Evolutionary conservation across 495 filamentous ascomycete genomes (phyloP).

Genomic region (Cairneyella variabilis): DNA sequence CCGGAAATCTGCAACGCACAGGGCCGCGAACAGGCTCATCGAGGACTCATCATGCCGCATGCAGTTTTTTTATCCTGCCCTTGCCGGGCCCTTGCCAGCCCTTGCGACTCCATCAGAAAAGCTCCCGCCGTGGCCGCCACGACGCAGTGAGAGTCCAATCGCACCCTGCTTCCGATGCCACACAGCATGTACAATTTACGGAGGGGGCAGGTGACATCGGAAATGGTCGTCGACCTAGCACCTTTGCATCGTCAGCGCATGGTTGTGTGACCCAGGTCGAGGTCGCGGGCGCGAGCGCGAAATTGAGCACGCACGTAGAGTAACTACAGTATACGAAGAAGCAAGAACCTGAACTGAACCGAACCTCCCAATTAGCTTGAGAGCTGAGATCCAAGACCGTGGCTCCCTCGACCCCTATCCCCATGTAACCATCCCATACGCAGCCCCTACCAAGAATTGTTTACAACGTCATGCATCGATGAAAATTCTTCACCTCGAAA

Average conservation of each 20-base stretch:
- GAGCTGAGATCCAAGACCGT: slow-evolving; percentile 11
- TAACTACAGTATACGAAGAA: no score
- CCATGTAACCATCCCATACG: background rate
- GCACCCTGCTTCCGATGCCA: background rate
- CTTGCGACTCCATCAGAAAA: background rate
- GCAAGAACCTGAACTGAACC: no score
- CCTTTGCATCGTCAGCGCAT: slow-evolving; percentile 10
- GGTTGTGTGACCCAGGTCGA: slow-evolving; percentile 9
- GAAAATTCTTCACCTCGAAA: slow-evolving; percentile 10
- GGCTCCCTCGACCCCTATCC: background rate
- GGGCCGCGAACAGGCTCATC: background rate
- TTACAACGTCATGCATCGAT: background rate
- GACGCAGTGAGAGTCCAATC: slow-evolving; percentile 1
- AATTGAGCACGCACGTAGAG: no score
- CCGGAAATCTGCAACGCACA: background rate
- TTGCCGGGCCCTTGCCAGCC: background rate
- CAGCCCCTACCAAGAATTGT: background rate
- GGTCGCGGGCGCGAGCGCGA: no score
- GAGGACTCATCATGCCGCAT: slow-evolving; percentile 10
- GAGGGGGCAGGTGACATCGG: slow-evolving; percentile 19
- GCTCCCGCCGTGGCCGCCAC: slow-evolving; percentile 10
- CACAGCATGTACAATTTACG: slow-evolving; percentile 1
- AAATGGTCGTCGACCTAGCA: slow-evolving; percentile 12
- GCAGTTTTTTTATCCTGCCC: slow-evolving; percentile 14
- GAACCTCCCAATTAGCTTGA: no score